Base-by-base conservation (phyloP, 192 early-diverging fungal genomes). In the Radiomyces spectabilis region DNA sequence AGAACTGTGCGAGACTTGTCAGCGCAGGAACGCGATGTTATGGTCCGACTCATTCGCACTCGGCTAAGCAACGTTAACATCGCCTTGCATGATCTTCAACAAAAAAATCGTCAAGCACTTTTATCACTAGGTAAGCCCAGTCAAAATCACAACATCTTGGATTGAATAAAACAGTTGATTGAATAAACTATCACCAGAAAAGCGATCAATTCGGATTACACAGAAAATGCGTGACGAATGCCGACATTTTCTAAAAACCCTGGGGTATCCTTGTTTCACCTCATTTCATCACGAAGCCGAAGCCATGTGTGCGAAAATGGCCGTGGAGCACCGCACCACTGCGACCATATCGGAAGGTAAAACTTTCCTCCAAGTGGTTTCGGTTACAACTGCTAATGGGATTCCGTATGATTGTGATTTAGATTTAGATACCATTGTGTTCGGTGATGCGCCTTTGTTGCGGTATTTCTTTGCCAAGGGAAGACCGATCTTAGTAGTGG, bases 291-390 rank as follows among this genome's bases (percentile, higher is more conserved):
- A 69, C 27, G 85, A 89, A 57, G 80, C 79, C 12, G 85, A 89
- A 44, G 71, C 81, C 5, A 68, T 89, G 30, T 89, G 85, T 46
- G 84, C 84, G 18, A 63, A 65, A 8, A 57, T 89, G 6, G 65
- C 65, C 24, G 62, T 67, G 16, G 32, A 53, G 1, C 77, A 76
- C 3, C 51, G 72, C 8, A 65, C 77, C 8, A 72, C 79, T 44
- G 84, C 77, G 2, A 76, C 78, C 2, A 74, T 85, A 19, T 81
- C 81, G 44, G 84, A 88, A 70, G 66, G 66, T 61, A 53, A 38
- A 6, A 27, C 0, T 6, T n/a, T n/a, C n/a, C n/a, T n/a, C n/a
- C n/a, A n/a, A n/a, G n/a, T n/a, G n/a, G n/a, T n/a, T n/a, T n/a
- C n/a, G n/a, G n/a, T n/a, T n/a, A n/a, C n/a, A n/a, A n/a, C n/a